Evolutionary conservation across 2,329 filamentous ascomycete species (phyloP).

Genomic region (Alternaria consortialis): DNA sequence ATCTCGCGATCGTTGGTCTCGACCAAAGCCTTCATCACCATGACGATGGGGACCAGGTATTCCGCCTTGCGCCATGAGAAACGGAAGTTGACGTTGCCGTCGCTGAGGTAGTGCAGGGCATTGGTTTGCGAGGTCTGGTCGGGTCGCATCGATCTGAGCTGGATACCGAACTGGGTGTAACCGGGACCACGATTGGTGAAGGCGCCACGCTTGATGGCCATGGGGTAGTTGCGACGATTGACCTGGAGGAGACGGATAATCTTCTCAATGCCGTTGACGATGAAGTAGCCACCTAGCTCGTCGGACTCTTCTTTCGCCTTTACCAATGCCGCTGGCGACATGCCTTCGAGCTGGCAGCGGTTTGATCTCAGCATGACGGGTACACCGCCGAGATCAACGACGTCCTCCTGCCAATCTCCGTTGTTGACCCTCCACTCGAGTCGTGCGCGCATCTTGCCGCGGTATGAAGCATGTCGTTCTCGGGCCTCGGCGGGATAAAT

Average conservation of each 20-base stretch:
- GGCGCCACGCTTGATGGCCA: constrained; percentile 90
- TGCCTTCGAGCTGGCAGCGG: constrained; percentile 86
- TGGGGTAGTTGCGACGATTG: constrained; percentile 90
- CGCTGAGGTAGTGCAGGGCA: constrained; percentile 91
- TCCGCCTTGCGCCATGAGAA: constrained; percentile 99
- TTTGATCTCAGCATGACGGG: constrained; percentile 80
- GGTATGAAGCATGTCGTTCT: constrained; percentile 91
- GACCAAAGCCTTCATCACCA: constrained; percentile 93
- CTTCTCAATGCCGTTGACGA: constrained; percentile 74
- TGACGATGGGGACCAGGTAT: constrained; percentile 93
- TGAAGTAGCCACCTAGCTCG: constrained; percentile 94
- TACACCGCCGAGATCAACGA: constrained; percentile 85
- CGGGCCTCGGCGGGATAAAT: constrained; percentile 92
- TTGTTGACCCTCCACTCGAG: constrained; percentile 89
- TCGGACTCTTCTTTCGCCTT: constrained; percentile 93
- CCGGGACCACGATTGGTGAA: constrained; percentile 86
- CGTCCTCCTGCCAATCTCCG: constrained; percentile 81
- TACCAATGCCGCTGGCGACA: constrained; percentile 83
- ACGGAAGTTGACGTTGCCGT: constrained; percentile 95
- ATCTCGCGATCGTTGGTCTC: constrained; percentile 98
- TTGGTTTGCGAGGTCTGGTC: constrained; percentile 99
- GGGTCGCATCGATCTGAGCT: constrained; percentile 90
- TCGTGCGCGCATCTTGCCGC: constrained; percentile 82
- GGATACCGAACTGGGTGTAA: constrained; percentile 90
- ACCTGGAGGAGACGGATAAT: constrained; percentile 18